Conservation (phyloP, 805 yeast species). For the Vanderwaltozyma tropicalis region DNA sequence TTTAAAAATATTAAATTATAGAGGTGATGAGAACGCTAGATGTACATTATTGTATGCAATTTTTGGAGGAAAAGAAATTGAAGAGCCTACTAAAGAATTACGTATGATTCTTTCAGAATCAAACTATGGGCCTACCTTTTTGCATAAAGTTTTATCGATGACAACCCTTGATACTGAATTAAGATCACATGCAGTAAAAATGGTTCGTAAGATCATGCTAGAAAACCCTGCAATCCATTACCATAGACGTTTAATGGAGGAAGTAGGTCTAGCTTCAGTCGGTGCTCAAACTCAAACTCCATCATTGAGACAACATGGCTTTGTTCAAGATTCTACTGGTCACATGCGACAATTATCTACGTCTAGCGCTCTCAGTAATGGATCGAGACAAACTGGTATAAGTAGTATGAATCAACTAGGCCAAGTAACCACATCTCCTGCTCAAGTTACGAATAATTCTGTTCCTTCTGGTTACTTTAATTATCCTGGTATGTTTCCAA, state of each 20-base stretch:
- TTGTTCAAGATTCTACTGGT: constrained; percentile 11
- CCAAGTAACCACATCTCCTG: not conserved
- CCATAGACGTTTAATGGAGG: constrained; percentile 81
- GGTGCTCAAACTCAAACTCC: not conserved
- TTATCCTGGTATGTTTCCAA: constrained; percentile 27
- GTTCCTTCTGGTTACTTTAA: constrained; percentile 11
- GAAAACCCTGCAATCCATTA: constrained; percentile 58
- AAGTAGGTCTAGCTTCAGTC: constrained; percentile 52
- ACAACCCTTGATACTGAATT: constrained; percentile 50
- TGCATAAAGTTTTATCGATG: constrained; percentile 68
- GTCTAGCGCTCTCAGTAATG: constrained; percentile 23
- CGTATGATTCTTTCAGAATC: constrained; percentile 55
- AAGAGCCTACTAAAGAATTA: constrained; percentile 38
- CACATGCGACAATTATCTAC: constrained; percentile 26
- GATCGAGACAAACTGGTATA: constrained; percentile 20
- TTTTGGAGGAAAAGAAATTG: constrained; percentile 41
- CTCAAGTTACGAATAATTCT: not conserved
- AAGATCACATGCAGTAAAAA: constrained; percentile 47
- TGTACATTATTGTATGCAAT: constrained; percentile 51
- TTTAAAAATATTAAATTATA: constrained; percentile 61
- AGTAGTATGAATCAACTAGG: constrained; percentile 1
- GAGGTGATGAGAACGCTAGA: constrained; percentile 55
- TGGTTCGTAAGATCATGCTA: constrained; percentile 52
- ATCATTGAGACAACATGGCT: constrained; percentile 8
- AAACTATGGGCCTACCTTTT: constrained; percentile 62